These are phyloP conservation scores for Brassica hybrid DNA, from an alignment of 441 rosid species.

Conservation along the genomic window DNA sequence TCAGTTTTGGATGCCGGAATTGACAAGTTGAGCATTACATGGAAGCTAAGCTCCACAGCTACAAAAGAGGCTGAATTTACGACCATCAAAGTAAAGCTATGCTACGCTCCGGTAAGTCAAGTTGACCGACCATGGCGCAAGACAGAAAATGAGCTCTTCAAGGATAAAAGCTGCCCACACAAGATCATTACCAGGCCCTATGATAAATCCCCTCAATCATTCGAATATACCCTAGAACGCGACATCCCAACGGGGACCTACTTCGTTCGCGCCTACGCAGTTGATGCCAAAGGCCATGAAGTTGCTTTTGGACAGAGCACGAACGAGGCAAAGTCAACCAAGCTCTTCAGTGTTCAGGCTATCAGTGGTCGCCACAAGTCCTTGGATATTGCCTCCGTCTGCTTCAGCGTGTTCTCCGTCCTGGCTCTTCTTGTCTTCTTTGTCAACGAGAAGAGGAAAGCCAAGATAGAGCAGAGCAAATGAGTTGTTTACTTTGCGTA, in stretches of 20 bases:
- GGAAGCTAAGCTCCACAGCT: conserved; percentile 41
- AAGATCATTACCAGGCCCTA: conserved; percentile 31
- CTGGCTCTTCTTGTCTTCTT: conserved; percentile 49
- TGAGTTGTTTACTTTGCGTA: conserved; percentile 35
- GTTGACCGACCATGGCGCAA: conserved; percentile 56
- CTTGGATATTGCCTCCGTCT: conserved; percentile 50
- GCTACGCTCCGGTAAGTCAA: conserved; percentile 57
- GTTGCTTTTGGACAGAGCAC: conserved; percentile 53
- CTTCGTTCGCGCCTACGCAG: conserved; percentile 51
- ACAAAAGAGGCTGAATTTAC: conserved; percentile 31
- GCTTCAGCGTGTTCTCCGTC: conserved; percentile 58
- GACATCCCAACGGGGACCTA: conserved; percentile 52
- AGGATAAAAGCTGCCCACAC: conserved; percentile 57
- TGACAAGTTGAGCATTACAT: conserved; percentile 44
- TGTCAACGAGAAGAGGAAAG: conserved; percentile 49
- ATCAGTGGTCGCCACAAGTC: conserved; percentile 51
- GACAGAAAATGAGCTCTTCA: conserved; percentile 44
- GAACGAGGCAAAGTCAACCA: conserved; percentile 30
- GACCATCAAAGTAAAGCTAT: conserved; percentile 44
- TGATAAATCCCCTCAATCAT: conserved; percentile 18
- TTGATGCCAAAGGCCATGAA: conserved; percentile 35
- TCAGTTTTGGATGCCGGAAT: conserved; percentile 48
- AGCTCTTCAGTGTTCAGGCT: conserved; percentile 46
- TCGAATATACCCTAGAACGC: conserved; percentile 40
- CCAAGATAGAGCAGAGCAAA: conserved; percentile 42